Base-by-base conservation (phyloP, 2,329 filamentous ascomycete genomes). In the Penicillium sp. region DNA sequence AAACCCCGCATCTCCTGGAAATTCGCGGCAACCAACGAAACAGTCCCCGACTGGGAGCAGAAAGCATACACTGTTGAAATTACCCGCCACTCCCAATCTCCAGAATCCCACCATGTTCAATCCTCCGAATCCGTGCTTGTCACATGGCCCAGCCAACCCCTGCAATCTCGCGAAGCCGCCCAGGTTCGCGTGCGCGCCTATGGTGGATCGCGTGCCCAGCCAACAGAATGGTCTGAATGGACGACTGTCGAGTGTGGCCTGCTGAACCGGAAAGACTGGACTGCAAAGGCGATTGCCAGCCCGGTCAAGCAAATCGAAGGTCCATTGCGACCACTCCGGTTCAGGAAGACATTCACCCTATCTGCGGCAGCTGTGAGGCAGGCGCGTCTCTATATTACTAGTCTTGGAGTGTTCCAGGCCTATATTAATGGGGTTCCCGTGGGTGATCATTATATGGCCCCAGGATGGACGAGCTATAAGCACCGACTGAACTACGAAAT, bases 401-500 rank as follows among this genome's bases (percentile, higher is more conserved):
- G 37, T 3, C 54, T 58, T 9, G 59, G 59, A 2, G 59, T 58
- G 3, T 61, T 58, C 12, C 55, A 58, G 7, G 47, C 47, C 10
- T 61, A 54, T 13, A 35, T 61, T 3, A 61, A 61, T 35, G 59
- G 59, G 8, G 12, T 22, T 28, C 38, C 35, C n/a, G 40, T 61
- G 1, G 55, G 59, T 19, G 40, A 58, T 49, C 40, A 58, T 58
- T 53, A 35, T 6, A 61, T 61, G n/a, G 74, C 79, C 13, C 54
- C 54, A 1, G 54, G 54, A 2, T 57, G 38, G 28, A 57, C 54
- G 7, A 45, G 37, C 33, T 57, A 47, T 12, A 42, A 49, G 19
- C 38, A 45, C 26, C 54, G 54, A 24, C 19, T 57, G 24, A 45
- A 42, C 1, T 88, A 87, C 62, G 80, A 86, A 59, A 83, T 81